A percentile compares a stretch with the other conserved stretches of the same genome.
Conservation (phyloP, 306 rosid species). For the Hippophae gyantsensis region DNA sequence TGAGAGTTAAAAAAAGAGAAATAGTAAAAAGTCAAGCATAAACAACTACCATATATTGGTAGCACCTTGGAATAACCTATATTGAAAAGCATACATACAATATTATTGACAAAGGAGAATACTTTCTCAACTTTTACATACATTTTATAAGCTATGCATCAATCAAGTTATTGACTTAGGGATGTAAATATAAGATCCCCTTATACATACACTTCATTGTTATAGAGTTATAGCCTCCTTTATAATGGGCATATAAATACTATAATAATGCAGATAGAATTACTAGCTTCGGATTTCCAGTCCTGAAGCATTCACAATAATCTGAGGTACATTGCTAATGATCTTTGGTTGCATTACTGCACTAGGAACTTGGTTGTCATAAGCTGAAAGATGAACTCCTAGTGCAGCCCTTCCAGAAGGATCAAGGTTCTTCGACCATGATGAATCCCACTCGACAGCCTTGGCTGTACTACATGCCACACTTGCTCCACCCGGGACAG, state of each 20-base stretch:
- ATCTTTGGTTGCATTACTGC: conserved; percentile 39
- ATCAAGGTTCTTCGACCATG: conserved; percentile 81
- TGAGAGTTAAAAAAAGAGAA: no score
- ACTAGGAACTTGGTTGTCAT: conserved; percentile 30
- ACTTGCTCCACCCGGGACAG: conserved; percentile 93
- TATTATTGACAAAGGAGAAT: neutral
- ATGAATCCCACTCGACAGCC: conserved; percentile 87
- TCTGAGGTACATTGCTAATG: conserved; percentile 36
- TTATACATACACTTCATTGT: neutral
- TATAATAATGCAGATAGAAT: neutral
- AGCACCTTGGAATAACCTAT: conserved; percentile 13
- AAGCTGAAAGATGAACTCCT: conserved; percentile 74
- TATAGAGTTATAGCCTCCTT: conserved; percentile 14
- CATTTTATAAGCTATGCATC: neutral
- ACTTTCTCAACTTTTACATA: conserved; percentile 7
- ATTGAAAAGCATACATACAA: neutral
- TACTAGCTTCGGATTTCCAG: conserved; percentile 56
- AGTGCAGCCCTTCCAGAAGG: conserved; percentile 98
- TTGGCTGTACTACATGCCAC: conserved; percentile 94
- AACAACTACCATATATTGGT: conserved; percentile 1
- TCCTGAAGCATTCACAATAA: conserved; percentile 40
- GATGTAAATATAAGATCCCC: neutral
- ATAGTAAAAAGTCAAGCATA: neutral
- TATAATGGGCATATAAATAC: neutral
- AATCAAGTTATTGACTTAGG: no score